Evolutionary conservation across 371 early-diverging fungal species (phyloP).

Genomic region (Mortierella sp.): DNA sequence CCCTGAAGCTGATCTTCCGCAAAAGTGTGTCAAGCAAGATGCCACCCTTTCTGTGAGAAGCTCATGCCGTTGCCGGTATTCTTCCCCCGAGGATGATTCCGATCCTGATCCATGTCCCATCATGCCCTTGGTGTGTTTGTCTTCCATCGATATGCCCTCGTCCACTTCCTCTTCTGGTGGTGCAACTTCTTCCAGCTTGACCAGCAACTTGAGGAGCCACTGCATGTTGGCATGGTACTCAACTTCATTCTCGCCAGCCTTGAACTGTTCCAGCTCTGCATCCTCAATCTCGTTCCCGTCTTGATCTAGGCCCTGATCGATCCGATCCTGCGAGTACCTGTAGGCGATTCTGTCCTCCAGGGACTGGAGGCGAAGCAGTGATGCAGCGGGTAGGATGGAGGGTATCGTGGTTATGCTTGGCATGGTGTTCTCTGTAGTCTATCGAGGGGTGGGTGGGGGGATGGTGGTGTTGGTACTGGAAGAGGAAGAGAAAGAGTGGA

Average conservation of each 20-base stretch:
- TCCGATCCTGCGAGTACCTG: slow-evolving; percentile 53
- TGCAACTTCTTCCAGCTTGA: slow-evolving; percentile 38
- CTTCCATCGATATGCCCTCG: slow-evolving; percentile 4
- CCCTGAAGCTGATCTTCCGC: slow-evolving; percentile 47
- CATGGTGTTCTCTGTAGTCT: too few relatives aligned
- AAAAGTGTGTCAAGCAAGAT: slow-evolving; percentile 42
- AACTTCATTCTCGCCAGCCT: slow-evolving; percentile 7
- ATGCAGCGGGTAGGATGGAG: slow-evolving; percentile 30
- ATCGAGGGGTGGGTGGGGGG: too few relatives aligned
- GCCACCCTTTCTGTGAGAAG: slow-evolving; percentile 38
- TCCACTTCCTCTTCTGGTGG: slow-evolving; percentile 35
- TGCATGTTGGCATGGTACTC: slow-evolving; percentile 30
- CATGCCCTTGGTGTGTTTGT: neutral
- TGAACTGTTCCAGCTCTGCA: slow-evolving; percentile 1
- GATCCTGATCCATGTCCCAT: neutral
- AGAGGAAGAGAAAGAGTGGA: too few relatives aligned
- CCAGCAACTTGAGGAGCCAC: slow-evolving; percentile 41
- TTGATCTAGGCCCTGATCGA: slow-evolving; percentile 49
- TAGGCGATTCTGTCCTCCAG: slow-evolving; percentile 49
- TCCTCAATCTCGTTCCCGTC: slow-evolving; percentile 49
- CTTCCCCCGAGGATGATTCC: slow-evolving; percentile 23
- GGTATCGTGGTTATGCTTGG: slow-evolving; percentile 19
- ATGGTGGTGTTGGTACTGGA: too few relatives aligned
- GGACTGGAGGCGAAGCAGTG: slow-evolving; percentile 22
- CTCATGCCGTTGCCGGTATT: slow-evolving; percentile 31